These are phyloP conservation scores for Dentipellis fragilis DNA, from an alignment of 768 basidiomycete species.

Conservation along the genomic window DNA sequence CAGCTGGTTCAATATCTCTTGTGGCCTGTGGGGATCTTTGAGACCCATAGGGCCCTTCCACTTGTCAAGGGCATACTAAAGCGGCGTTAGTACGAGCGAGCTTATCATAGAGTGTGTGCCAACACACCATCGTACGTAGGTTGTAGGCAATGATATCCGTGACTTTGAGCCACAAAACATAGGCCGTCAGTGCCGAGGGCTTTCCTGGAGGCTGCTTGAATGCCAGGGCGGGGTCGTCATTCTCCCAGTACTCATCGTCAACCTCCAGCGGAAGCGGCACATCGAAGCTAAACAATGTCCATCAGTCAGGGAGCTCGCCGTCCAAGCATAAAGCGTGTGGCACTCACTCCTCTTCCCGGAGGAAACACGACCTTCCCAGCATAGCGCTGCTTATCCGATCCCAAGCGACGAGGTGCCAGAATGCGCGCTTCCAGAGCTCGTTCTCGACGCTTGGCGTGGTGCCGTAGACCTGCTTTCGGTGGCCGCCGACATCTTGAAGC, in stretches of 20 bases:
- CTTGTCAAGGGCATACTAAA: constrained; percentile 28
- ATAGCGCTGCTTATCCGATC: constrained; percentile 46
- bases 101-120: too few species aligned
- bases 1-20: constrained; percentile 30
- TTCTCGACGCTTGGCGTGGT: constrained; percentile 26
- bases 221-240: constrained; percentile 24
- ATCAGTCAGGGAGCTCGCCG: not conserved
- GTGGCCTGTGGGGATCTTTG: constrained; percentile 17
- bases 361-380: constrained; percentile 45
- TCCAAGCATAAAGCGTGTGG: constrained; percentile 6
- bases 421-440: constrained; percentile 42
- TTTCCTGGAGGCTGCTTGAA: constrained; percentile 40
- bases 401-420: constrained; percentile 46
- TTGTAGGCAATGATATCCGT: constrained; percentile 35
- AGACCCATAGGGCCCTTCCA: constrained; percentile 18
- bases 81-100: not conserved
- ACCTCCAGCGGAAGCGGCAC: constrained; percentile 40
- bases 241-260: constrained; percentile 50
- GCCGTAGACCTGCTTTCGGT: constrained; percentile 28
- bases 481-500: constrained; percentile 45
- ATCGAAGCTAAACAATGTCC: constrained; percentile 28
- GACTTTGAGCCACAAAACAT: constrained; percentile 33
- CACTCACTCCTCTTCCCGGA: constrained; percentile 59
- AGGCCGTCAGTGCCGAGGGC: constrained; percentile 29
- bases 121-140: constrained; percentile 31